phyloP scores from a whole-genome alignment of 441 rosid genomes.

The Breynia disticha region DNA sequence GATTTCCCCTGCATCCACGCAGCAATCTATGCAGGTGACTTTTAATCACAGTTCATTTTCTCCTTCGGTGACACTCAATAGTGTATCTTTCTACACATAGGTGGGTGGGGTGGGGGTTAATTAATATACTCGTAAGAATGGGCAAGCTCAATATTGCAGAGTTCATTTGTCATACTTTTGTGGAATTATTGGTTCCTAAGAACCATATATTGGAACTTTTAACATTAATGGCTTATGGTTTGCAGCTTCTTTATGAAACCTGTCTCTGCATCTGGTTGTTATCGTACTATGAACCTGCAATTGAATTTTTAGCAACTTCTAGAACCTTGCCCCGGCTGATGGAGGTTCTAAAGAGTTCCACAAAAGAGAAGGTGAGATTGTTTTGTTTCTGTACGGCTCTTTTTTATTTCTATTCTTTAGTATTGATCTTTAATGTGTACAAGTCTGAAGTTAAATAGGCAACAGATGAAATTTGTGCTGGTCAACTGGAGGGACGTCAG shows the following conservation, averaged over 20 bases:
- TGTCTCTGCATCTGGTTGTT: constrained; percentile 96
- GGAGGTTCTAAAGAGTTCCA: constrained; percentile 84
- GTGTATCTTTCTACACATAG: background rate
- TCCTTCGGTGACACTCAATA: constrained; percentile 3
- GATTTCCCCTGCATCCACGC: constrained; percentile 92
- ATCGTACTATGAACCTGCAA: constrained; percentile 86
- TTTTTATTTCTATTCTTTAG: background rate
- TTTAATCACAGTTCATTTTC: background rate
- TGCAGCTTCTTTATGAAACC: constrained; percentile 94
- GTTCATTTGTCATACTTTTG: background rate
- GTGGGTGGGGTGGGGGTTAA: constrained; percentile 2
- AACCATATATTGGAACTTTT: too few species aligned
- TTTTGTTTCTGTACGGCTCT: background rate
- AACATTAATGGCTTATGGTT: constrained; percentile 10
- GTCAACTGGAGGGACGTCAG: background rate
- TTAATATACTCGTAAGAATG: background rate
- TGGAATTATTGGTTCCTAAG: too few species aligned
- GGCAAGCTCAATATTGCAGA: constrained; percentile 1
- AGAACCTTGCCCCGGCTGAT: constrained; percentile 67
- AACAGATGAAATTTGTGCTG: background rate
- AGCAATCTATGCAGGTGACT: constrained; percentile 91
- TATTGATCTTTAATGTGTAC: background rate
- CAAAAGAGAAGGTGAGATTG: constrained; percentile 86
- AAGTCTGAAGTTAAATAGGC: background rate
- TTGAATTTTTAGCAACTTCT: constrained; percentile 81